Evolutionary conservation across 768 basidiomycete genomes (phyloP).

Genomic region (Lactarius pseudohatsudake): DNA sequence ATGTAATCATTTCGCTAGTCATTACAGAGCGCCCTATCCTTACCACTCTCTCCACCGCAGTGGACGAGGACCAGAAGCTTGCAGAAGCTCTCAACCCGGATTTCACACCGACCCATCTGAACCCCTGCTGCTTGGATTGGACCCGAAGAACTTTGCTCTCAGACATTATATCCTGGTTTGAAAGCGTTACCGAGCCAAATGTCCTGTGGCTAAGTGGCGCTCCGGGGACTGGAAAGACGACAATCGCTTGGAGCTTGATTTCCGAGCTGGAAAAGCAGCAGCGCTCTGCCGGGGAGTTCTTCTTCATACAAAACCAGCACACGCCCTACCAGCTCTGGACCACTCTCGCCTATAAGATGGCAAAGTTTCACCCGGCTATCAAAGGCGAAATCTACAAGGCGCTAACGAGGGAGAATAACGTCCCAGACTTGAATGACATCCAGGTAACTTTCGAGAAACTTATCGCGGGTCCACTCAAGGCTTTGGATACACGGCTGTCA

Average conservation of each 20-base stretch:
- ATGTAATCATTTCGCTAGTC: constrained; percentile 2
- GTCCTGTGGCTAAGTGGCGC: constrained; percentile 25
- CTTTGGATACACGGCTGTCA: not conserved
- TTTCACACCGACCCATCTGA: not conserved
- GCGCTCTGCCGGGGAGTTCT: constrained; percentile 16
- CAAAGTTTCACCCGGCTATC: constrained; percentile 23
- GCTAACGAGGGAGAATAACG: not conserved
- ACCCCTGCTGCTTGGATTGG: constrained; percentile 9
- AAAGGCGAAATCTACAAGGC: constrained; percentile 5
- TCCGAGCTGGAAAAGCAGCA: constrained; percentile 18
- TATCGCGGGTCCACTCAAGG: constrained; percentile 12
- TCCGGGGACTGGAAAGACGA: constrained; percentile 25
- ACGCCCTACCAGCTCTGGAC: constrained; percentile 13
- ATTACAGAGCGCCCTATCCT: not conserved
- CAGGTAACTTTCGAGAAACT: constrained; percentile 8
- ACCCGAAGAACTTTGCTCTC: constrained; percentile 8
- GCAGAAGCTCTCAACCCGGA: constrained; percentile 1
- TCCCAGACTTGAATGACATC: not conserved
- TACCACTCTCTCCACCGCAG: not conserved
- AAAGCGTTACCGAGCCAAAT: constrained; percentile 13
- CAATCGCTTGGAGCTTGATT: constrained; percentile 21
- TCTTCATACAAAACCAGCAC: not conserved
- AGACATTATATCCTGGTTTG: constrained; percentile 16
- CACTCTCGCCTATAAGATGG: constrained; percentile 21
- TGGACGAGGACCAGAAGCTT: constrained; percentile 14